Evolutionary conservation across 331 rosid genomes (phyloP).

Genomic region (Arachis monticola): DNA sequence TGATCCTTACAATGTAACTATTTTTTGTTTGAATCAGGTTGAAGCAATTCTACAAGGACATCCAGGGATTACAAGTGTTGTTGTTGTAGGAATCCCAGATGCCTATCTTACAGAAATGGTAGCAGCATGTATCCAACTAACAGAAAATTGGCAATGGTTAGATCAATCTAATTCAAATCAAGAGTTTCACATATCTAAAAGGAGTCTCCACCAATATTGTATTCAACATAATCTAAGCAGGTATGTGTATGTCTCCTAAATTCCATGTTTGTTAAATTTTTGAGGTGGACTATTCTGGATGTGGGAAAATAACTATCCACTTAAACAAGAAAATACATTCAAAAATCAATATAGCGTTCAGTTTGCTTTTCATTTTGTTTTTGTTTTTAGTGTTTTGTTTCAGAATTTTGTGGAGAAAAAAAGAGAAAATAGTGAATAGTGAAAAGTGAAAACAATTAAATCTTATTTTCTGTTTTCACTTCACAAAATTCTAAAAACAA

Average conservation of each 20-base stretch:
- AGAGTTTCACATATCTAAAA: conserved; percentile 50
- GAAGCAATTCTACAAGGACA: conserved; percentile 72
- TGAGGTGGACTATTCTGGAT: neutral
- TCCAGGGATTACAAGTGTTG: conserved; percentile 69
- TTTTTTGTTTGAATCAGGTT: conserved; percentile 57
- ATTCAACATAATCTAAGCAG: conserved; percentile 61
- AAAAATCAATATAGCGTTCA: too few relatives aligned
- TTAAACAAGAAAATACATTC: too few relatives aligned
- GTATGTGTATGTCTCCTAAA: conserved; percentile 53
- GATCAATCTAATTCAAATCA: conserved; percentile 38
- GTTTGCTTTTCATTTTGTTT: too few relatives aligned
- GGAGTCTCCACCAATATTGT: conserved; percentile 56
- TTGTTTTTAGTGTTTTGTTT: too few relatives aligned
- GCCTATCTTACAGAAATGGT: conserved; percentile 69
- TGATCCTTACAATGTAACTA: neutral
- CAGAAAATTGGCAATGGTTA: conserved; percentile 68
- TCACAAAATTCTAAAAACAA: too few relatives aligned
- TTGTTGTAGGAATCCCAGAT: conserved; percentile 78
- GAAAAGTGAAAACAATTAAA: too few relatives aligned
- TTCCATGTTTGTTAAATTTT: conserved; percentile 18
- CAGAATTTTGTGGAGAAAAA: too few relatives aligned
- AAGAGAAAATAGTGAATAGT: too few relatives aligned
- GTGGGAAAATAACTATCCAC: neutral
- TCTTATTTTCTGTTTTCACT: too few relatives aligned
- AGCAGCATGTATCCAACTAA: conserved; percentile 63